Conservation (phyloP, 768 basidiomycete species). For the Suillus luteus region DNA sequence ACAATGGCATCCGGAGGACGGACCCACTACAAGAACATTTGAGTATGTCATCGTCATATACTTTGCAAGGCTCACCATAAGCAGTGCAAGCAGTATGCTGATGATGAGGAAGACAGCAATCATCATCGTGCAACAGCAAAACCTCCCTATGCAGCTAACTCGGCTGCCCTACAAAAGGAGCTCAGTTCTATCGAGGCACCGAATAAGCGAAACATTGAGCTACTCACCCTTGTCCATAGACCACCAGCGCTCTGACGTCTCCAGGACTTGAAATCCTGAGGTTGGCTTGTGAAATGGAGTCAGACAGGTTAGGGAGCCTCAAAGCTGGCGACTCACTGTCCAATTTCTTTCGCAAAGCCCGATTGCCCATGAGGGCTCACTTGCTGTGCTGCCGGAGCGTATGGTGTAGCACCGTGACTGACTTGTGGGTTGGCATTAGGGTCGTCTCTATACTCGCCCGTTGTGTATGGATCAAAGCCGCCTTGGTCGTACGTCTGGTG, state of each 20-base stretch:
- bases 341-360: slow-evolving; percentile 37
- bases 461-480: slow-evolving; percentile 33
- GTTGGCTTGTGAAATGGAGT: slow-evolving; percentile 18
- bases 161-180: slow-evolving; percentile 52
- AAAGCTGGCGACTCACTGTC: background rate
- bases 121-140: slow-evolving; percentile 78
- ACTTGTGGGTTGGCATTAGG: slow-evolving; percentile 24
- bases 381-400: slow-evolving; percentile 29
- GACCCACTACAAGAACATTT: slow-evolving; percentile 56
- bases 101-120: slow-evolving; percentile 62
- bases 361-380: slow-evolving; percentile 43
- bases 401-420: slow-evolving; percentile 9
- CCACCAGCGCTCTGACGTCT: slow-evolving; percentile 60
- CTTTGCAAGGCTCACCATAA: slow-evolving; percentile 51
- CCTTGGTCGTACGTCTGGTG: slow-evolving; percentile 57
- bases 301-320: slow-evolving; percentile 12
- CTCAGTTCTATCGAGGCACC: background rate
- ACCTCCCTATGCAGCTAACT: slow-evolving; percentile 61
- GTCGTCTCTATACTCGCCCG: slow-evolving; percentile 42
- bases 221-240: slow-evolving; percentile 65
- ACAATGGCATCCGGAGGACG: slow-evolving; percentile 70
- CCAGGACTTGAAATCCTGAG: slow-evolving; percentile 47
- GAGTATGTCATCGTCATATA: slow-evolving; percentile 13
- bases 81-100: slow-evolving; percentile 65
- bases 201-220: background rate